These are phyloP conservation scores for Penicillium sp. DNA, from an alignment of 2,329 filamentous ascomycete genomes.

Conservation along the genomic window DNA sequence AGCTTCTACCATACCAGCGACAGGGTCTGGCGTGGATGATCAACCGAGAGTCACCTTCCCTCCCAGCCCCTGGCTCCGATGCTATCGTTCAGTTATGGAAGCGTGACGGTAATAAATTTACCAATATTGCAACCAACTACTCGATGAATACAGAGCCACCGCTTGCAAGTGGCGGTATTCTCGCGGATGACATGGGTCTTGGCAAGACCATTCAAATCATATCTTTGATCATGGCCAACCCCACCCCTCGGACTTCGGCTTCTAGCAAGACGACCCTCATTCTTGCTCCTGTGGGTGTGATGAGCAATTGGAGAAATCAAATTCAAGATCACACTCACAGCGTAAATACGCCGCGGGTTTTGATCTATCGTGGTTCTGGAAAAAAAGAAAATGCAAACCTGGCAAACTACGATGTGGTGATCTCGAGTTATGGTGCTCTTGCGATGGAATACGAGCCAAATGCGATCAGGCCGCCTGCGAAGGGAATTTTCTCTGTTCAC, in stretches of 20 bases:
- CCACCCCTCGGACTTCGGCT: slow-evolving; percentile 47
- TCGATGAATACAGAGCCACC: slow-evolving; percentile 60
- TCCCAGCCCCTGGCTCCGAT: slow-evolving; percentile 62
- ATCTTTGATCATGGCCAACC: slow-evolving; percentile 69
- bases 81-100: slow-evolving; percentile 80
- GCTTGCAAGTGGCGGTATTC: slow-evolving; percentile 77
- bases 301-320: slow-evolving; percentile 89
- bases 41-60: slow-evolving; percentile 70
- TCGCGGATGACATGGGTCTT: slow-evolving; percentile 91
- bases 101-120: slow-evolving; percentile 55
- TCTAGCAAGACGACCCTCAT: slow-evolving; percentile 71
- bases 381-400: slow-evolving; percentile 65
- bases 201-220: slow-evolving; percentile 89
- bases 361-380: slow-evolving; percentile 72
- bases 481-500: slow-evolving; percentile 64
- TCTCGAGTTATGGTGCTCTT: slow-evolving; percentile 83
- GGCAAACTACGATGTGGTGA: slow-evolving; percentile 70
- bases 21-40: slow-evolving; percentile 82
- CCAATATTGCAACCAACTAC: slow-evolving; percentile 74
- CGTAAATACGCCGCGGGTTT: slow-evolving; percentile 65
- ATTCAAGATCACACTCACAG: slow-evolving; percentile 71
- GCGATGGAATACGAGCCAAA: slow-evolving; percentile 64
- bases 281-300: slow-evolving; percentile 78
- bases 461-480: slow-evolving; percentile 49
- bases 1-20: slow-evolving; percentile 76